These are phyloP conservation scores for Cercospora canescens DNA, from an alignment of 2,329 filamentous ascomycete genomes.

Conservation along the genomic window DNA sequence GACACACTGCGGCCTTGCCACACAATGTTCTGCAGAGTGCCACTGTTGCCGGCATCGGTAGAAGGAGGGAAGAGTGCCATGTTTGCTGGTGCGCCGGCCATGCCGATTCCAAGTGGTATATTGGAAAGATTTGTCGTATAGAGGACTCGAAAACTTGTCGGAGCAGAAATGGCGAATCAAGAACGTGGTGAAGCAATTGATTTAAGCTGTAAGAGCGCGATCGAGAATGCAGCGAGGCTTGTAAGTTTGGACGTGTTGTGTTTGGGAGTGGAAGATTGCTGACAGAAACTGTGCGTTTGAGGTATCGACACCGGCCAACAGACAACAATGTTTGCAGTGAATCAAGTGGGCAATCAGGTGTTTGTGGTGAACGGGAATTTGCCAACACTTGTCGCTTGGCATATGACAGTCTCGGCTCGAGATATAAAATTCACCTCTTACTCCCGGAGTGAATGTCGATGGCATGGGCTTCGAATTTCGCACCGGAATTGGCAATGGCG, in stretches of 20 bases:
- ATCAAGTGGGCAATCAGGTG: background rate
- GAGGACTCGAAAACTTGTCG: background rate
- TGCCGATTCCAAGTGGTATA: background rate
- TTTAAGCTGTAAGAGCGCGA: background rate
- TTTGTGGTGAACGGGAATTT: background rate
- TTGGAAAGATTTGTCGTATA: background rate
- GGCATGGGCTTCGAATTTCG: background rate
- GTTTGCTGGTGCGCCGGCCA: background rate
- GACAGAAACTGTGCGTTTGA: background rate
- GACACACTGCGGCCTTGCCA: background rate
- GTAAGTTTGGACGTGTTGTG: no score
- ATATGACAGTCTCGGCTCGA: background rate
- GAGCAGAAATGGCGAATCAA: background rate
- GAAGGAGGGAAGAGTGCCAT: background rate
- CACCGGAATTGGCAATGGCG: no score
- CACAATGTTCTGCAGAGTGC: background rate
- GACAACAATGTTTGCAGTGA: background rate
- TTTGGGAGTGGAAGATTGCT: background rate
- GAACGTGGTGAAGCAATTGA: no score
- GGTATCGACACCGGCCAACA: background rate
- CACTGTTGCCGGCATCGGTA: background rate
- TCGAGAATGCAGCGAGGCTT: no score
- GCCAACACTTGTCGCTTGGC: no score
- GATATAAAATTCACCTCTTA: background rate
- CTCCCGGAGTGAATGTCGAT: background rate